Evolutionary conservation across 495 filamentous ascomycete genomes (phyloP).

Genomic region (Xylaria curta): DNA sequence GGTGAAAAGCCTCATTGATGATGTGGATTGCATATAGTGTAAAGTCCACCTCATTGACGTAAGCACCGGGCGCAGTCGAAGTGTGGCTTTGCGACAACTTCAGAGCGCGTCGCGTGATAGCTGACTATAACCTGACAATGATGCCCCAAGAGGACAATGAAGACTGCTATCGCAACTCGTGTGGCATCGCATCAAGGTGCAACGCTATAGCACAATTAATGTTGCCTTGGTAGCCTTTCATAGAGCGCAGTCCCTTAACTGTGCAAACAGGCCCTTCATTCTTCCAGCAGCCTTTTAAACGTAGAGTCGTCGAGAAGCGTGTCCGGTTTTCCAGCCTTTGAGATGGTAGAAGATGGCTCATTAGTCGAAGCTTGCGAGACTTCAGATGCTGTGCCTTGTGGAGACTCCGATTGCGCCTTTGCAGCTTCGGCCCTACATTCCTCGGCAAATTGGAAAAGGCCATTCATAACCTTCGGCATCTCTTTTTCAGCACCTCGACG

Average conservation of each 20-base stretch:
- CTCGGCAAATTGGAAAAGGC: conserved; percentile 38
- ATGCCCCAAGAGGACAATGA: not conserved
- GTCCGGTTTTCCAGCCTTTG: not conserved
- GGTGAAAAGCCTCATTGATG: conserved; percentile 12
- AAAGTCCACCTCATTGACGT: conserved; percentile 6
- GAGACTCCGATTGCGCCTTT: not conserved
- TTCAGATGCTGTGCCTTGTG: not conserved
- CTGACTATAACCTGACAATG: not conserved
- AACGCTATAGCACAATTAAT: not conserved
- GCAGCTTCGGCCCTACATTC: conserved; percentile 1
- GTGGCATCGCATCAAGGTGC: not conserved
- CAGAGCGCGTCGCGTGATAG: not conserved
- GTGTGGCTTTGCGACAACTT: not conserved
- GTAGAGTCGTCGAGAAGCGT: not conserved
- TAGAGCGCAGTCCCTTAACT: not conserved
- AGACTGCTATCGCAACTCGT: not conserved
- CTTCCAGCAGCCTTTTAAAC: conserved; percentile 10
- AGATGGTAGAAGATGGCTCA: not conserved
- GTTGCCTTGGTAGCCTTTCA: not conserved
- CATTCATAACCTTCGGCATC: conserved; percentile 41
- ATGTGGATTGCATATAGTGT: not conserved
- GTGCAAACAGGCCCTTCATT: not conserved
- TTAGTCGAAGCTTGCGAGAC: not conserved
- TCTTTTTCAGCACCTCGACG: conserved; percentile 28
- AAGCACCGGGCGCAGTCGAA: conserved; percentile 19